Conservation (phyloP, 225 moss, liverwort and hornwort species). For the Sphagnum tenellum region DNA sequence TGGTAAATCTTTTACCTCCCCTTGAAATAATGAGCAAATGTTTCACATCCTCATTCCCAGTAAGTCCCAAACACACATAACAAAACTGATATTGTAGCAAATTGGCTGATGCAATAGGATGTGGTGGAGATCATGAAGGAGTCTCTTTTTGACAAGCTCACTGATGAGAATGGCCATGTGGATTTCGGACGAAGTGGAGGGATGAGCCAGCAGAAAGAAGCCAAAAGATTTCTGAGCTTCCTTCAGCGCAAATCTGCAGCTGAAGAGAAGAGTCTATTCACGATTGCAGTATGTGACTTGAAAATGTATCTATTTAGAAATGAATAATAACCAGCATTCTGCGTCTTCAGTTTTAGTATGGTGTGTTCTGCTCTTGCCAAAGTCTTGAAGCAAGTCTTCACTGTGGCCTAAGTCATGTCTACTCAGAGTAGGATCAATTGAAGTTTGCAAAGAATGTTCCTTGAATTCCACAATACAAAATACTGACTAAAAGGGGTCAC, state of each 20-base stretch:
- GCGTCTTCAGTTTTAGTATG: no score
- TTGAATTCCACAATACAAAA: no score
- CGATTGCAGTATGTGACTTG: constrained; percentile 48
- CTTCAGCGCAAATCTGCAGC: constrained; percentile 80
- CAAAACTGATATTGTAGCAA: neutral
- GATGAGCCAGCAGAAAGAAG: constrained; percentile 89
- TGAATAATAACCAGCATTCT: no score
- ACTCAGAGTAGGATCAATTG: no score
- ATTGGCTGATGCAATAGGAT: constrained; percentile 37
- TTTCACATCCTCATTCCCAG: neutral
- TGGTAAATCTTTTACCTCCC: constrained; percentile 24
- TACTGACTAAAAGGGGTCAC: neutral
- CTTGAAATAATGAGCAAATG: neutral
- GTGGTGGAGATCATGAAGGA: constrained; percentile 99
- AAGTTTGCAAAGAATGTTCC: neutral
- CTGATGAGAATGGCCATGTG: constrained; percentile 82
- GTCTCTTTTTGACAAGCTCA: constrained; percentile 80
- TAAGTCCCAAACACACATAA: neutral
- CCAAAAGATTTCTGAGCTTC: constrained; percentile 84
- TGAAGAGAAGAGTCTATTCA: constrained; percentile 67
- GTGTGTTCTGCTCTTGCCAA: no score
- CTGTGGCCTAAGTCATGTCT: no score
- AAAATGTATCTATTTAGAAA: no score
- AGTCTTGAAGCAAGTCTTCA: no score
- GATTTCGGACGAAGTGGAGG: constrained; percentile 93